Percentiles rank a stretch among this genome's conserved stretches.
Conservation (phyloP, 73 alveolate genomes). For the Paramecium pentaurelia region DNA sequence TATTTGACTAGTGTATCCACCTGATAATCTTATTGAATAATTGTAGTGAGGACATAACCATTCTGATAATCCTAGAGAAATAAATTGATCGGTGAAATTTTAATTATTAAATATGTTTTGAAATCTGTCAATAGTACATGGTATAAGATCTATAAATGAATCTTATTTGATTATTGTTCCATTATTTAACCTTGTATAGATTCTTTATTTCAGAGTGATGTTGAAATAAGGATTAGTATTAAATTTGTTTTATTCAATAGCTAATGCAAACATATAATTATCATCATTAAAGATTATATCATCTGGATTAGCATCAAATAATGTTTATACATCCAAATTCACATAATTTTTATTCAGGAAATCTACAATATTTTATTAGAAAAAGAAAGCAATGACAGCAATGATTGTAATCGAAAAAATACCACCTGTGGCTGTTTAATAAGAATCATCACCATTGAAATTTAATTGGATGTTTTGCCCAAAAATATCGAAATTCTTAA, state of each 20-base stretch:
- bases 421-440: constrained; percentile 23
- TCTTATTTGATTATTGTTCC: neutral
- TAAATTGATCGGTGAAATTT: neutral
- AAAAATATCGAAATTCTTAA: constrained; percentile 10
- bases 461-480: neutral
- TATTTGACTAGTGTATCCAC: neutral
- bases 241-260: neutral
- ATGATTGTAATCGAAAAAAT: neutral
- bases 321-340: neutral
- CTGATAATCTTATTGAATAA: neutral
- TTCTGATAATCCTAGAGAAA: neutral
- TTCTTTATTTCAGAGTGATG: neutral
- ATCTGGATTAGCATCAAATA: constrained; percentile 29
- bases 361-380: neutral
- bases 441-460: constrained; percentile 9
- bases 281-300: neutral
- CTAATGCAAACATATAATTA: constrained; percentile 22
- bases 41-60: constrained; percentile 34
- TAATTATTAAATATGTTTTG: neutral
- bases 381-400: neutral
- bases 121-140: constrained; percentile 33
- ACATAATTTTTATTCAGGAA: neutral
- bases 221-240: constrained; percentile 4
- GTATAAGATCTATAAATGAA: neutral
- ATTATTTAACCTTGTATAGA: neutral